Base-by-base conservation (phyloP, 306 rosid genomes). In the Inga laurina region DNA sequence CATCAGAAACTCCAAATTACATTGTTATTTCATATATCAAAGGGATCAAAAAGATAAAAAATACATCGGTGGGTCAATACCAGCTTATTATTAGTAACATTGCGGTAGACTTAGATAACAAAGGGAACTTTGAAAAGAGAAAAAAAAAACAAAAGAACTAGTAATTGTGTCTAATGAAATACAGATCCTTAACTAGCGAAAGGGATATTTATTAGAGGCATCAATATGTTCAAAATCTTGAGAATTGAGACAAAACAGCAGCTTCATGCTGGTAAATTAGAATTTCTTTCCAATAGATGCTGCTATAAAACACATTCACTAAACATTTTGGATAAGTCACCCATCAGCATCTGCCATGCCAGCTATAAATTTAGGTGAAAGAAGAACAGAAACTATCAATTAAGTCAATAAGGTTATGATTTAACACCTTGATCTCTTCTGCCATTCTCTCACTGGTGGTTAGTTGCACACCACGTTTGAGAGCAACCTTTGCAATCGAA, bases 391-490 rank as follows among this genome's bases (percentile, higher is more conserved):
- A 39, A 61, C 77, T 61, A 75, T 18, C 43, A 77, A 65, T 14
- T 27, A 78, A 79, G 76, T 52, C 64, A 62, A 62, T 69, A 79
- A 84, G 51, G 49, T 73, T 73, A 74, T 66, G 57, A 75, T 79
- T 65, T 32, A 82, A 84, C 88, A 94, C 99, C 99, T 96, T 96
- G 84, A 96, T 85, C 39, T 96, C 98, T 84, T 96, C 99, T 74
- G 98, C 98, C 99, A 96, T 96, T 88, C 99, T 91, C 86, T 96
- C 99, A 78, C 98, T 96, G 71, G 99, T 94, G 71, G 98, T 96
- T 79, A 96, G 86, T 85, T 93, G 99, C 35, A 96, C 98, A 78
- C 99, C 98, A 64, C 99, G 97, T 88, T 96, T 96, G 81, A 96
- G 93, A n/a, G 97, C 97, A 87, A 96, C 80, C 88, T 93, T 96